Percentiles rank a stretch among this genome's conserved stretches.
These are phyloP conservation scores for Neurospora sp. DNA, from an alignment of 495 filamentous ascomycete species.

Conservation along the genomic window DNA sequence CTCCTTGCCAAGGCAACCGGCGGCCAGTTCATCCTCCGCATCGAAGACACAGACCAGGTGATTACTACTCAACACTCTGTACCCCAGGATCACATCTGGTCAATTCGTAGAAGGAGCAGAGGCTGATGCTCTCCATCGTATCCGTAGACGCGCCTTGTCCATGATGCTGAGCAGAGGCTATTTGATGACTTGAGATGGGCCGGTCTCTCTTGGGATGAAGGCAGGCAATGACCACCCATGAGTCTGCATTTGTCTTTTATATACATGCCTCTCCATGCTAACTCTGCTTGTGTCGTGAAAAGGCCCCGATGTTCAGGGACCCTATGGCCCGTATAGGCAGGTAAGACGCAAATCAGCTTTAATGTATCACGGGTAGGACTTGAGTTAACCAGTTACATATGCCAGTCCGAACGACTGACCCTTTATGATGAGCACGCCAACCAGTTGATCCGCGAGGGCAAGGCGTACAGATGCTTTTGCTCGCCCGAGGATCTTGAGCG, in stretches of 20 bases:
- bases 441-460: constrained; percentile 55
- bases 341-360: constrained; percentile 30
- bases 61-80: background rate
- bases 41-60: constrained; percentile 96
- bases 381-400: background rate
- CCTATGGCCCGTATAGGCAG: constrained; percentile 78
- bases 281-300: background rate
- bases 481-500: constrained; percentile 56
- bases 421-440: constrained; percentile 67
- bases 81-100: background rate
- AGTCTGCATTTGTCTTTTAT: background rate
- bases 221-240: constrained; percentile 24
- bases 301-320: constrained; percentile 74
- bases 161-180: constrained; percentile 65
- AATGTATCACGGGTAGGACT: background rate
- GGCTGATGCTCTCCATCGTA: constrained; percentile 6
- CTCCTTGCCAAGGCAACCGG: constrained; percentile 77
- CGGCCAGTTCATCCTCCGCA: constrained; percentile 83
- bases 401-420: constrained; percentile 65
- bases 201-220: constrained; percentile 91
- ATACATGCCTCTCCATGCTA: background rate
- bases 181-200: constrained; percentile 79
- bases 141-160: constrained; percentile 37
- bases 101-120: background rate
- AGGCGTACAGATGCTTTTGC: constrained; percentile 93